Evolutionary conservation across 306 rosid genomes (phyloP), one percentile per base, ranked within the genome.

Genomic region (Carpinus fangiana): DNA sequence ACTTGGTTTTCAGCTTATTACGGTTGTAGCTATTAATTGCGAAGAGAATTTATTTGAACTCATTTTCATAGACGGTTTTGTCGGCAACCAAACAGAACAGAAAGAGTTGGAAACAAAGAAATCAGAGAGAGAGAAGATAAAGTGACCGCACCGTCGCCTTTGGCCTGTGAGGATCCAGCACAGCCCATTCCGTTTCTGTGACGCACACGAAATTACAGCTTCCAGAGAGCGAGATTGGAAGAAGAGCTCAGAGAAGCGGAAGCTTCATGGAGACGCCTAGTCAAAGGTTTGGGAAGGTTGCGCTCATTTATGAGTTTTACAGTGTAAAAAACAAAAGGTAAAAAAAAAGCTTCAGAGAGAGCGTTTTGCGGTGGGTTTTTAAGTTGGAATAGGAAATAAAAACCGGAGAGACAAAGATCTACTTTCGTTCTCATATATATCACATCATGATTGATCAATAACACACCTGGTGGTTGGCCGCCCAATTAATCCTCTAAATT

Each of bases 151-250:
- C 98, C 98, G 73, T 94, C 93, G 76, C 85, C 82, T 76, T 86
- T 90, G 87, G 93, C 64, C 78, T 92, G 93, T 23, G 97, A 89
- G 71, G 98, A 94, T 88, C 93, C 95, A 66, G 86, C 91, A 76
- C 98, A 94, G 73, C 98, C 98, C 98, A 94, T 94, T 86, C 66
- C 79, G 73, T 28, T n/a, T 34, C n/a, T 38, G 7, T 16, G 3
- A n/a, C 53, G 13, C 75, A 69, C 74, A 57, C 13, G 20, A 59
- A 64, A 69, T 6, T 11, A 60, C 78, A 73, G 54, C 50, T 74
- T 17, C 61, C 7, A 13, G 80, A 48, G 57, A 50, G 20, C 28
- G 2, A 56, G 65, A 51, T 16, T 41, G 70, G 41, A 17, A 10
- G 20, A 26, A 73, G 54, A 71, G 54, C 73, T 73, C 52, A 46